Base-by-base conservation (phyloP, 495 filamentous ascomycete genomes). In the Chaetomidium leptoderma region DNA sequence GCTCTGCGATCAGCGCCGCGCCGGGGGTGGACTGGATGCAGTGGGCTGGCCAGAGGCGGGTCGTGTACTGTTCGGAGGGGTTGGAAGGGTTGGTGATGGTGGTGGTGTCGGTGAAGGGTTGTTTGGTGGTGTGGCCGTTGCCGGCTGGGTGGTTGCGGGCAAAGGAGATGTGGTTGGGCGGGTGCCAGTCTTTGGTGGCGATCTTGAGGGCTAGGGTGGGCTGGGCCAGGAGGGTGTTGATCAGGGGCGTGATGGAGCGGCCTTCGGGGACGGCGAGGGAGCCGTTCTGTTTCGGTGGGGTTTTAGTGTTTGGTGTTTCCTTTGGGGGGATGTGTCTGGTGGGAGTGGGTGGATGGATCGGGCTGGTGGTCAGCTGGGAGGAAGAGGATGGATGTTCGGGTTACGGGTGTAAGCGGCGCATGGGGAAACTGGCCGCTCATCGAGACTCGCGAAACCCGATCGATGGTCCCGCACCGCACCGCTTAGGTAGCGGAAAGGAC, bases 101-200 rank as follows among this genome's bases (percentile, higher is more conserved):
- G 52, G 83, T 73, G 47, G 65, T 76, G 47, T 83, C 83, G 27
- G 73, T 66, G 68, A 90, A 96, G 3, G 93, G 83, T 43, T 72
- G 66, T 63, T 87, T 88, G 43, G 76, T 66, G 7, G 50, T 39
- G 39, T 27, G 30, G 9, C 79, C 87, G 45, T 76, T 66, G 10
- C 53, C 32, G 33, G 33, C 19, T 7, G 79, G 62, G 70, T 97
- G 91, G 73, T 91, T 93, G 35, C 74, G 74, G 24, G 89, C 90
- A 72, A 97, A 97, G 37, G 95, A 97, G 70, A 96, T 81, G 74
- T 97, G 93, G 66, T 88, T 69, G 6, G 60, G 57, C 0, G 93
- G 93, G 68, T 97, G 93, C 77, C 81, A 95, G 78, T 98, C 93
- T 65, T 90, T 86, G 24, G 92, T 96, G 46, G 90, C 89, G 57